Evolutionary conservation across 768 basidiomycete genomes (phyloP).

Genomic region (Hericium erinaceus): DNA sequence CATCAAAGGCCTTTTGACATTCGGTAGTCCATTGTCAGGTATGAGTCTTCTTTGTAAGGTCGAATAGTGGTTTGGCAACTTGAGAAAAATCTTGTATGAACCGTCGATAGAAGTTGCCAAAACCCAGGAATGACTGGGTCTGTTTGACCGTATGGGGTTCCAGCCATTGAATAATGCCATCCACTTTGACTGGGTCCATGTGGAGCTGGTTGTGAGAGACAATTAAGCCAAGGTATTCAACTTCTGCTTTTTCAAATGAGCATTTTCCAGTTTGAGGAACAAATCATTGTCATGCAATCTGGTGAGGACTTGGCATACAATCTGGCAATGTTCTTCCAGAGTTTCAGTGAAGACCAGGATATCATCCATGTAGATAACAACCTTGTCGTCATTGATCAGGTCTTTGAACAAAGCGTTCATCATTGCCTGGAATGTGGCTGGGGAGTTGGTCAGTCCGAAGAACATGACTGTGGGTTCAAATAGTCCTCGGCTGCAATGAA

Average conservation of each 20-base stretch:
- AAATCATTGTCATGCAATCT: background rate
- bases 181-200: slow-evolving; percentile 32
- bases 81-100: background rate
- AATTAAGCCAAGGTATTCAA: too few species aligned
- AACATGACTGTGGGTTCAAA: slow-evolving; percentile 1
- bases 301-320: background rate
- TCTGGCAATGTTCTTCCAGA: background rate
- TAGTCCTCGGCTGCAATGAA: slow-evolving; percentile 10
- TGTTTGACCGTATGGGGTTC: slow-evolving; percentile 22
- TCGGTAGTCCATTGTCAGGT: too few species aligned
- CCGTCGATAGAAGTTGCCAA: slow-evolving; percentile 7
- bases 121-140: slow-evolving; percentile 32
- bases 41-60: too few species aligned
- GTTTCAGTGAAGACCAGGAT: too few species aligned
- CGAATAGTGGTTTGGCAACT: background rate
- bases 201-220: slow-evolving; percentile 6
- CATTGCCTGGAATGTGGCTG: background rate
- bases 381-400: too few species aligned
- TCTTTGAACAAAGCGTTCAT: too few species aligned
- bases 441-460: background rate
- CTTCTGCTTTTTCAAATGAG: too few species aligned
- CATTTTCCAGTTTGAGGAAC: too few species aligned
- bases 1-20: too few species aligned
- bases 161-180: slow-evolving; percentile 30
- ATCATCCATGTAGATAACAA: too few species aligned